phyloP scores from a whole-genome alignment of 1,139 yeast species.

The Yamadazyma conglobata region DNA sequence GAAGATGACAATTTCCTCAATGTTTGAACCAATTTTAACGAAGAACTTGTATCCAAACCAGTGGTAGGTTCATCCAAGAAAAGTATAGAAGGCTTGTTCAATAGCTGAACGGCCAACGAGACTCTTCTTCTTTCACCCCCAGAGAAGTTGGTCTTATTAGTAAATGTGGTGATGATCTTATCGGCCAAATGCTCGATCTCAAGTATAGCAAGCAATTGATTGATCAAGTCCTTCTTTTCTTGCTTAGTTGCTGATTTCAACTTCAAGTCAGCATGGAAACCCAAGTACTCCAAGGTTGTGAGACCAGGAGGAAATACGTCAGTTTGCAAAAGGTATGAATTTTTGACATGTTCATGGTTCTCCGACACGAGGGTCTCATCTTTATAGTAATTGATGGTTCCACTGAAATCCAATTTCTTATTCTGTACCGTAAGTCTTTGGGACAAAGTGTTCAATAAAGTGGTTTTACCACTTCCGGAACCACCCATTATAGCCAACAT shows the following conservation, averaged over 20 bases:
- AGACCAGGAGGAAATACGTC: slow-evolving; percentile 70
- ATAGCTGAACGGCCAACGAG: slow-evolving; percentile 73
- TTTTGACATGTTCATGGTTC: slow-evolving; percentile 25
- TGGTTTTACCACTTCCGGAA: slow-evolving; percentile 85
- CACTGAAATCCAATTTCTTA: slow-evolving; percentile 30
- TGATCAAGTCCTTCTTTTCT: slow-evolving; percentile 49
- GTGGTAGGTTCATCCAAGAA: slow-evolving; percentile 90
- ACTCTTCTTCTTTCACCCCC: slow-evolving; percentile 86
- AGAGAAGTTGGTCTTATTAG: slow-evolving; percentile 33
- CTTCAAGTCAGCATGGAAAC: slow-evolving; percentile 68
- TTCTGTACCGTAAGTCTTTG: slow-evolving; percentile 46
- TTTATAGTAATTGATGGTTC: slow-evolving; percentile 17
- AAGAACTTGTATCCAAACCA: slow-evolving; percentile 79
- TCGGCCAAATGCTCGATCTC: slow-evolving; percentile 61
- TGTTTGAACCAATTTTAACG: slow-evolving; percentile 61
- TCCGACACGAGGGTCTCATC: slow-evolving; percentile 4
- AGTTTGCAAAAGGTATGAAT: slow-evolving; percentile 76
- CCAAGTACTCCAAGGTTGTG: slow-evolving; percentile 67
- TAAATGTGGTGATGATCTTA: slow-evolving; percentile 42
- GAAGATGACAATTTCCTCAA: slow-evolving; percentile 45
- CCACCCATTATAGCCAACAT: slow-evolving; percentile 78
- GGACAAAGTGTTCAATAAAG: slow-evolving; percentile 70
- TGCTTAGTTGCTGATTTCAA: slow-evolving; percentile 36
- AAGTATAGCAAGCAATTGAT: slow-evolving; percentile 54
- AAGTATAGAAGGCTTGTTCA: slow-evolving; percentile 71